These are phyloP conservation scores for Solanum sparsipilum DNA, from an alignment of 257 asterid species.

Conservation along the genomic window DNA sequence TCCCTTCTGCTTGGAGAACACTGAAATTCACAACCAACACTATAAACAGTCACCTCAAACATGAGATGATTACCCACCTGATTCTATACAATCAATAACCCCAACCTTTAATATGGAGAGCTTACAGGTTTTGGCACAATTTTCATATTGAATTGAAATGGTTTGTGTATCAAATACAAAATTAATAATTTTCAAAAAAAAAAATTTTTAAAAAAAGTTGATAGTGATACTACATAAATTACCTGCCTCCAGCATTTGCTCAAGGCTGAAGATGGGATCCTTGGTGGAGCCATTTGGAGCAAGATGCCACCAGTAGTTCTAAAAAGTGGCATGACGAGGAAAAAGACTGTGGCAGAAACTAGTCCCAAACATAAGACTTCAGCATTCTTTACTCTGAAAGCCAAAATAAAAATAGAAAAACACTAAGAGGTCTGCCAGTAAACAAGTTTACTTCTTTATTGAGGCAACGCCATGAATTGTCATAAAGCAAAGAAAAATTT, in stretches of 20 bases:
- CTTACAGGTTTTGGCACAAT: background rate
- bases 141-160: background rate
- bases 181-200: background rate
- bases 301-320: constrained; percentile 73
- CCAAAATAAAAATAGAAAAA: background rate
- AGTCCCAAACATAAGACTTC: constrained; percentile 92
- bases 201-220: background rate
- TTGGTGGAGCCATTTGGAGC: constrained; percentile 81
- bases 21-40: background rate
- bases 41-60: background rate
- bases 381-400: constrained; percentile 73
- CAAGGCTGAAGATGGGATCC: constrained; percentile 71
- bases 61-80: background rate
- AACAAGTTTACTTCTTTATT: background rate
- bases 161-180: background rate
- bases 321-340: constrained; percentile 90
- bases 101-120: background rate
- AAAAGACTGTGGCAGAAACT: constrained; percentile 76
- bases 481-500: constrained; percentile 10
- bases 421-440: background rate
- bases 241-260: constrained; percentile 95
- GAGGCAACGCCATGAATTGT: background rate
- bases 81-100: background rate
- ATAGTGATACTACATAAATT: background rate
- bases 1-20: background rate